Evolutionary conservation across 768 basidiomycete species (phyloP).

Genomic region (Pleurotus sapidus): DNA sequence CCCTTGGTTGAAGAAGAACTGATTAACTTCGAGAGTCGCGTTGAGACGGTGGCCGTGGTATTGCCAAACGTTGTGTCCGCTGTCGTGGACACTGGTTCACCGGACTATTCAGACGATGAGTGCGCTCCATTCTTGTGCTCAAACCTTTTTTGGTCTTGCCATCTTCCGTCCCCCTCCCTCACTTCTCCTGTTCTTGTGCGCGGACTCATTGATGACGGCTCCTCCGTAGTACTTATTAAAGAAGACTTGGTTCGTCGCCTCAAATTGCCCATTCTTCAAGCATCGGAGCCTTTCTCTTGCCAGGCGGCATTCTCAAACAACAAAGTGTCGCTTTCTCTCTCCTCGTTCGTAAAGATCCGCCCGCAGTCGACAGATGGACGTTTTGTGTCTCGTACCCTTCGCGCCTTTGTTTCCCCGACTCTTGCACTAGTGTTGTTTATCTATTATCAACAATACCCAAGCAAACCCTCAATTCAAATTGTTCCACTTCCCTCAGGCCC

Average conservation of each 20-base stretch:
- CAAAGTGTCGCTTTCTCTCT: not conserved
- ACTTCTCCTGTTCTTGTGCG: not conserved
- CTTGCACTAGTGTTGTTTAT: too few species aligned
- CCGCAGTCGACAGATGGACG: not conserved
- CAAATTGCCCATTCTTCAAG: not conserved
- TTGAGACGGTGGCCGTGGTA: too few species aligned
- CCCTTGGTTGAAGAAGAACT: too few species aligned
- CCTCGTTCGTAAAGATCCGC: not conserved
- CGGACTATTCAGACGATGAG: too few species aligned
- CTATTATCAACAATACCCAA: too few species aligned
- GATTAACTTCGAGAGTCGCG: too few species aligned
- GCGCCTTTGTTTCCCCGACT: not conserved
- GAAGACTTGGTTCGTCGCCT: not conserved
- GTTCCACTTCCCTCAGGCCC: too few species aligned
- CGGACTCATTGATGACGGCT: not conserved
- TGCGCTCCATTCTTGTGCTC: too few species aligned
- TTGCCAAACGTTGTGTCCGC: too few species aligned
- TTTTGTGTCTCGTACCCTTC: not conserved
- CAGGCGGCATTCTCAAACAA: not conserved
- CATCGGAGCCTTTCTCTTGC: not conserved
- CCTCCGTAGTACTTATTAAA: not conserved
- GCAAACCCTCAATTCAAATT: too few species aligned
- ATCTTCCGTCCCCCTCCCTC: not conserved
- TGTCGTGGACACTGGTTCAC: too few species aligned
- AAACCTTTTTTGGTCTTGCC: not conserved